Evolutionary conservation across 495 filamentous ascomycete species (phyloP).

Genomic region (Articulospora tetracladia): DNA sequence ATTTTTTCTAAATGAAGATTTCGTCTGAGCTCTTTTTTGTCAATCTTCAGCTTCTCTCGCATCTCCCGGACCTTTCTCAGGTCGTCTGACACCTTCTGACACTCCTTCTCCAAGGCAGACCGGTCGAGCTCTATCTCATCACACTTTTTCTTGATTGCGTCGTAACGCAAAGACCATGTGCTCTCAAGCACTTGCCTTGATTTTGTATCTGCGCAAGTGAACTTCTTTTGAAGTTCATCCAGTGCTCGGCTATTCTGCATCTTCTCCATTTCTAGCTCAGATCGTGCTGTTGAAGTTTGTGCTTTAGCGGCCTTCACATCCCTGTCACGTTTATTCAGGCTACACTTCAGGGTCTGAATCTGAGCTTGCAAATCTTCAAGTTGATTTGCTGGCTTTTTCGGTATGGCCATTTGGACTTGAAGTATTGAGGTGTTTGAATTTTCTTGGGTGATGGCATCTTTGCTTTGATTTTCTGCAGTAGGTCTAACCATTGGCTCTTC

Average conservation of each 20-base stretch:
- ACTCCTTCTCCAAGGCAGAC: neutral
- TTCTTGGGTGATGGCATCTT: neutral
- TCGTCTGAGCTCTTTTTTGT: neutral
- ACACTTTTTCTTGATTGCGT: neutral
- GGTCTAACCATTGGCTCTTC: no score
- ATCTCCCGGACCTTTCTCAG: neutral
- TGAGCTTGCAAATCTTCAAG: neutral
- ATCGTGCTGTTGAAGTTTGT: neutral
- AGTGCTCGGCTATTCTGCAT: neutral
- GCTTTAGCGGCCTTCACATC: neutral
- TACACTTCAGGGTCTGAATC: neutral
- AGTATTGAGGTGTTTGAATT: neutral
- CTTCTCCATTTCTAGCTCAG: neutral
- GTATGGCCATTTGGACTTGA: neutral
- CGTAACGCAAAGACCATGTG: no score
- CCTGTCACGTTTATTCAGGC: neutral
- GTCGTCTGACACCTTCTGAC: neutral
- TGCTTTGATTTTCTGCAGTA: no score
- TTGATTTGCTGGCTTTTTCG: neutral
- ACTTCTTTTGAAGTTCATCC: no score
- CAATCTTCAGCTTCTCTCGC: neutral
- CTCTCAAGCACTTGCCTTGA: neutral
- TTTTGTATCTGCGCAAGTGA: no score
- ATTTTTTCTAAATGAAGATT: neutral
- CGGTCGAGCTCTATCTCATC: neutral